Base-by-base conservation (phyloP, 2,329 filamentous ascomycete genomes). In the Tympanopsis confertula region DNA sequence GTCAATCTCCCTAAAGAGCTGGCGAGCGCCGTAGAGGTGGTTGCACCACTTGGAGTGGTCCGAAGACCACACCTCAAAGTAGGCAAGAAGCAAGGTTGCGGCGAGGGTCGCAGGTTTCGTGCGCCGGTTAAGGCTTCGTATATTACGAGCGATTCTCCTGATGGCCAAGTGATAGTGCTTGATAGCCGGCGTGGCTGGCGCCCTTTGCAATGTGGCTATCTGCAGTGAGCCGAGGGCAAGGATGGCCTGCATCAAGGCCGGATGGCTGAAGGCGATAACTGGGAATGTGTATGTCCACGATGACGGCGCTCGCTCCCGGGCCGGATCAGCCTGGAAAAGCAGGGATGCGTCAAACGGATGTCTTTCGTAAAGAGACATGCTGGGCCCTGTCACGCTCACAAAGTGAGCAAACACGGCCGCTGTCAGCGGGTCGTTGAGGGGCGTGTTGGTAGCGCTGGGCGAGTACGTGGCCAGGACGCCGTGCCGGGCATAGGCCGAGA, bases 41-140 rank as follows among this genome's bases (percentile, higher is more conserved):
- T 84, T 89, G 50, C 85, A 91, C 91, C 91, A 98, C 55, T 94
- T 94, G 39, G 82, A 78, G 50, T 96, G 89, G 47, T 98, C 89
- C 17, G 87, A 89, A 24, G 82, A 83, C 79, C 89, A 91, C 14
- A 95, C 85, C 55, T 96, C 91, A 50, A 94, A 96, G 55, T 87
- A 96, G 0, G 80, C 86, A 5, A 98, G 69, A 5, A 96, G 64
- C 24, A 95, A 65, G 0, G 86, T 87, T 2, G 88, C 87, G 5
- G 88, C 89, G n/a, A 96, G 64, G 0, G 87, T 95, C 1, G 85
- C 78, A 5, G 86, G 74, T 39, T 86, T 78, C 5, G 79, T 77
- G 38, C 87, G 76, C 48, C 78, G 77, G 35, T 67, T 69, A 0
- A 77, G 66, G 19, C 83, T 72, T 35, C 75, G 74, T 19, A 96